Evolutionary conservation across 2,329 filamentous ascomycete genomes (phyloP).

Genomic region (Purpureocillium lavendulum): DNA sequence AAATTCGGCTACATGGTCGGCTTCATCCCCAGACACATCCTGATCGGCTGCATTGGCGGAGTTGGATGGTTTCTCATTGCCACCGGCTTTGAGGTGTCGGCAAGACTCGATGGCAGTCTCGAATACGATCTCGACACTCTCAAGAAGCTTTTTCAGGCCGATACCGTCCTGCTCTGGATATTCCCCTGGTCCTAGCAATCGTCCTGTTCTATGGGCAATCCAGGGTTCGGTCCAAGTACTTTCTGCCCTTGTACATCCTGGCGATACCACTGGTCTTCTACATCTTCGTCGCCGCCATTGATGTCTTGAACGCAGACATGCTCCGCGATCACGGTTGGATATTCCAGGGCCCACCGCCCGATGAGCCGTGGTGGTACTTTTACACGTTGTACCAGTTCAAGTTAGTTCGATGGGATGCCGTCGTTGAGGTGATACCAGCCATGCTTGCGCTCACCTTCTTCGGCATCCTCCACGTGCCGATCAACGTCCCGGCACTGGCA

Average conservation of each 20-base stretch:
- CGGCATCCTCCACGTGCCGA: constrained; percentile 91
- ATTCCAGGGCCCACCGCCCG: constrained; percentile 75
- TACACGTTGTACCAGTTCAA: constrained; percentile 89
- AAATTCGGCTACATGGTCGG: constrained; percentile 87
- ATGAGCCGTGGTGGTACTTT: constrained; percentile 94
- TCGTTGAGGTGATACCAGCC: constrained; percentile 78
- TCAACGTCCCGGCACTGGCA: constrained; percentile 91
- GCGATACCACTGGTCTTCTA: constrained; percentile 71
- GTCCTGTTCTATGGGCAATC: constrained; percentile 69
- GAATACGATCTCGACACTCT: constrained; percentile 74
- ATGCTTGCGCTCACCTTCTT: constrained; percentile 98
- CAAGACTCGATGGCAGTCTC: constrained; percentile 76
- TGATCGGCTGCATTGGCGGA: constrained; percentile 94
- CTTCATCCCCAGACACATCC: constrained; percentile 92
- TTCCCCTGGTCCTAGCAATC: constrained; percentile 72
- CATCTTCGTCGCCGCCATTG: constrained; percentile 61
- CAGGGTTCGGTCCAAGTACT: constrained; percentile 71
- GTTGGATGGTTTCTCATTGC: constrained; percentile 91
- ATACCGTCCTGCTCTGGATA: constrained; percentile 76
- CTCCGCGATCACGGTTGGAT: constrained; percentile 79
- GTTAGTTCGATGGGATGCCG: constrained; percentile 72
- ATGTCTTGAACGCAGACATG: constrained; percentile 56
- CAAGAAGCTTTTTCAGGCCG: constrained; percentile 60
- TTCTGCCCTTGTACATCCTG: constrained; percentile 82
- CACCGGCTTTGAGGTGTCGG: constrained; percentile 90